Evolutionary conservation across 495 filamentous ascomycete species (phyloP).

Genomic region (Amniculicola lignicola): DNA sequence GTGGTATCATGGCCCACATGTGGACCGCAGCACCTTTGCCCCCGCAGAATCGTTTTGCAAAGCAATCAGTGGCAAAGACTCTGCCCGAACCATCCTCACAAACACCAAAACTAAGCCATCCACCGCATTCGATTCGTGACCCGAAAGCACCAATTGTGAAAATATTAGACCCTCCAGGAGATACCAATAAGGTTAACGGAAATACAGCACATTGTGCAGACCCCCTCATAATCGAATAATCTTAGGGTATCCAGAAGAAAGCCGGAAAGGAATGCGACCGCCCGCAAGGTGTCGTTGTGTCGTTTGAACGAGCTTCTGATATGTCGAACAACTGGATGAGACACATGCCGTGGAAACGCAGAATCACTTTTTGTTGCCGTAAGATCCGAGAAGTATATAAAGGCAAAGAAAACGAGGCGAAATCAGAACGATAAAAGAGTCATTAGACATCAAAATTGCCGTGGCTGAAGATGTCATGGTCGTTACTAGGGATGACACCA

Average conservation of each 20-base stretch:
- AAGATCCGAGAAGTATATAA: constrained; percentile 20
- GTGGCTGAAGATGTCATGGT: constrained; percentile 41
- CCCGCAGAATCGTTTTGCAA: too few species aligned
- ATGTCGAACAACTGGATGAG: constrained; percentile 13
- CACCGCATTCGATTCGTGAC: too few species aligned
- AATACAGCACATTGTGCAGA: too few species aligned
- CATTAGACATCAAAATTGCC: constrained; percentile 41
- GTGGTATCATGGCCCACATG: too few species aligned
- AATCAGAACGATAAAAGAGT: constrained; percentile 1
- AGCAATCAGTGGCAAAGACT: too few species aligned
- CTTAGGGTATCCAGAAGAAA: constrained; percentile 29
- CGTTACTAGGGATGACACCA: constrained; percentile 38
- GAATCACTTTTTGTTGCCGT: constrained; percentile 25
- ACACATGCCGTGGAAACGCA: constrained; percentile 11
- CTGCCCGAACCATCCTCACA: too few species aligned
- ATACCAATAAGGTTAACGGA: background rate
- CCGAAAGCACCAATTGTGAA: too few species aligned
- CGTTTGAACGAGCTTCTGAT: constrained; percentile 1
- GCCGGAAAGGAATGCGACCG: constrained; percentile 17
- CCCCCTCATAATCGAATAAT: constrained; percentile 6
- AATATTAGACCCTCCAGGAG: too few species aligned
- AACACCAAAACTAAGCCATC: too few species aligned
- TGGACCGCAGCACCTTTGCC: too few species aligned
- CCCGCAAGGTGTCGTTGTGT: constrained; percentile 1
- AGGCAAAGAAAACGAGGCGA: constrained; percentile 5